Conservation (phyloP, 75 land plant genomes). For the Selaginella moellendorffii region DNA sequence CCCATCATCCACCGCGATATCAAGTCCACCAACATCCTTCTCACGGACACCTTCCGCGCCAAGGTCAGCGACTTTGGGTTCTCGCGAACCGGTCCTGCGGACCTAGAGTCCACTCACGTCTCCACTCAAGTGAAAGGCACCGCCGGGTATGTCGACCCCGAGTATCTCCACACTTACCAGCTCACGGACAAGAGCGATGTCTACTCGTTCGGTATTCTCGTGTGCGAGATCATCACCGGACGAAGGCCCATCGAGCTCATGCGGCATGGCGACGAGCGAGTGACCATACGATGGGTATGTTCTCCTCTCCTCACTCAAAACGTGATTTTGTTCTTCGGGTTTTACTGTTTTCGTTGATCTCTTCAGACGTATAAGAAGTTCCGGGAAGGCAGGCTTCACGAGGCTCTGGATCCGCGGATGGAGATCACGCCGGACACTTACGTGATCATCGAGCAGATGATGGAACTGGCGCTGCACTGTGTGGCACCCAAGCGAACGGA, state of each 20-base stretch:
- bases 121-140: slow-evolving; percentile 95
- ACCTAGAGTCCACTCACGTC: slow-evolving; percentile 65
- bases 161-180: slow-evolving; percentile 69
- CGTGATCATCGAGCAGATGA: slow-evolving; percentile 26
- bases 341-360: background rate
- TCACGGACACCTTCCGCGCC: slow-evolving; percentile 65
- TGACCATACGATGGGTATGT: slow-evolving; percentile 74
- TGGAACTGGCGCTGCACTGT: slow-evolving; percentile 55
- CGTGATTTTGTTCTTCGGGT: background rate
- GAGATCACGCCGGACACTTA: slow-evolving; percentile 32
- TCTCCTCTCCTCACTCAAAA: background rate
- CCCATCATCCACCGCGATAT: slow-evolving; percentile 92
- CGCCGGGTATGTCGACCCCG: slow-evolving; percentile 92
- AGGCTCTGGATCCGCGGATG: slow-evolving; percentile 12
- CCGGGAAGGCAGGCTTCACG: background rate
- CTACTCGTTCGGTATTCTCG: slow-evolving; percentile 76
- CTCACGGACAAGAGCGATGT: slow-evolving; percentile 90
- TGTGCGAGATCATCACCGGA: slow-evolving; percentile 68
- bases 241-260: slow-evolving; percentile 70
- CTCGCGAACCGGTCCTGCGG: slow-evolving; percentile 51
- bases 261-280: slow-evolving; percentile 43
- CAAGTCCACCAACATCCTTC: slow-evolving; percentile 87
- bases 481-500: slow-evolving; percentile 50
- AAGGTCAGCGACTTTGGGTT: slow-evolving; percentile 97
- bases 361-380: background rate